Conservation (phyloP, 345 rosid species). For the Linum tenue region DNA sequence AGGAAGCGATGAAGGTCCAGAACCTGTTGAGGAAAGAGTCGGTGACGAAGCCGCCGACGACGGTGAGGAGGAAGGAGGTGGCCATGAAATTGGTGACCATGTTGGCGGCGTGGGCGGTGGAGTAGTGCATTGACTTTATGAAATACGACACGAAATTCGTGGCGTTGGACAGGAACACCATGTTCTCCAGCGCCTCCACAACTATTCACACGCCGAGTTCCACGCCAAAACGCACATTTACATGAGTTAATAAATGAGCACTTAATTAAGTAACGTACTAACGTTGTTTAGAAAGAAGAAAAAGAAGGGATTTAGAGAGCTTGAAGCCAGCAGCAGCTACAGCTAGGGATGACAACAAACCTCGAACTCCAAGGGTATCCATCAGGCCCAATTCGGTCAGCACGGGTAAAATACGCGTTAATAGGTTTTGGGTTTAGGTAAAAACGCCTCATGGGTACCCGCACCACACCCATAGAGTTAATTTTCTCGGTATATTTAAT, state of each 20-base stretch:
- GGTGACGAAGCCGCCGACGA: slow-evolving; percentile 48
- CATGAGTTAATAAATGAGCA: too few relatives aligned
- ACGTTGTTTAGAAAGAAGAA: too few relatives aligned
- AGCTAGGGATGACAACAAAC: too few relatives aligned
- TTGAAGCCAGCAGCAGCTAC: background rate
- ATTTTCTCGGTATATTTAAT: too few relatives aligned
- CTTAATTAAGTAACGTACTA: too few relatives aligned
- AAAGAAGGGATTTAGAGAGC: background rate
- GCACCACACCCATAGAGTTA: too few relatives aligned
- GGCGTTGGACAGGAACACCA: slow-evolving; percentile 46
- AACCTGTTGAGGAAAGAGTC: slow-evolving; percentile 51
- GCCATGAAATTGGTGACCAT: slow-evolving; percentile 62
- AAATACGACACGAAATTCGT: slow-evolving; percentile 45
- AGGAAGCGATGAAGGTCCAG: slow-evolving; percentile 32
- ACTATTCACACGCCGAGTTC: slow-evolving; percentile 16
- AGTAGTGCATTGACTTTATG: slow-evolving; percentile 36
- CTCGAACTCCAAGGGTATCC: too few relatives aligned
- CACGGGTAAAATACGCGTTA: too few relatives aligned
- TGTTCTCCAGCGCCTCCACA: slow-evolving; percentile 58
- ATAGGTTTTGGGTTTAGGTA: too few relatives aligned
- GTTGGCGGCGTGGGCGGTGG: slow-evolving; percentile 43
- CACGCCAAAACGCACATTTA: background rate
- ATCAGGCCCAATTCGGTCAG: too few relatives aligned
- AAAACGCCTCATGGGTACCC: too few relatives aligned
- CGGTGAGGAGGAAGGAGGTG: slow-evolving; percentile 51